Percentiles rank a stretch among this genome's conserved stretches.
phyloP scores from a whole-genome alignment of 2,329 filamentous ascomycete genomes.

The Thelonectria discophora region DNA sequence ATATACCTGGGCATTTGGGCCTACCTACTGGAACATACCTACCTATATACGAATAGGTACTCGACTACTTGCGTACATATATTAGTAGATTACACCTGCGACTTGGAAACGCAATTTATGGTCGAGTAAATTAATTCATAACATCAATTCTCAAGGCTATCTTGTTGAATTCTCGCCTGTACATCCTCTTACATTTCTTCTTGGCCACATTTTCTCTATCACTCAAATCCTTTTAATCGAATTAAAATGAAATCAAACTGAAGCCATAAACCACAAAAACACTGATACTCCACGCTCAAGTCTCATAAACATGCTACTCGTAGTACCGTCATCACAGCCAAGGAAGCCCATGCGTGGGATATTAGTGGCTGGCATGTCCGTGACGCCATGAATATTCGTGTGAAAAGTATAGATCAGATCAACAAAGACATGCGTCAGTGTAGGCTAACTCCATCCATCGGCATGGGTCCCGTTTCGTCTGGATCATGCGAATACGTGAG shows the following conservation, averaged over 20 bases:
- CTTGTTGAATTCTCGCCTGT: constrained; percentile 3
- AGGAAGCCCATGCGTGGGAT: constrained; percentile 11
- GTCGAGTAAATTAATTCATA: too few relatives aligned
- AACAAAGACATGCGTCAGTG: constrained; percentile 1
- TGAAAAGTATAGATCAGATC: constrained; percentile 19
- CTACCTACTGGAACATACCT: too few relatives aligned
- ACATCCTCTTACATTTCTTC: constrained; percentile 2
- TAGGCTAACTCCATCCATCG: constrained; percentile 35
- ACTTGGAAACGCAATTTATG: too few relatives aligned
- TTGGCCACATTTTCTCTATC: constrained; percentile 1
- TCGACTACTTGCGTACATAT: too few relatives aligned
- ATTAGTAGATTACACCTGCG: too few relatives aligned
- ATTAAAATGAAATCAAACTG: background rate
- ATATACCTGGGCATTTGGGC: too few relatives aligned
- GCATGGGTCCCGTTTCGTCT: constrained; percentile 53
- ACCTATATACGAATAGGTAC: too few relatives aligned
- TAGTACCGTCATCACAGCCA: constrained; percentile 27
- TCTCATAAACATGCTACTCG: constrained; percentile 28
- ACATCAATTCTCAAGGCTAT: constrained; percentile 4
- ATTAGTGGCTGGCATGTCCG: constrained; percentile 26
- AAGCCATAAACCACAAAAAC: constrained; percentile 22
- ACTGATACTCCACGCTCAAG: constrained; percentile 25
- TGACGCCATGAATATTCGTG: constrained; percentile 43
- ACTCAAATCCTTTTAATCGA: constrained; percentile 1
- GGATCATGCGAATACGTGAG: constrained; percentile 38